A percentile compares a stretch with the other conserved stretches of the same genome.
Evolutionary conservation across 208 protist genomes (phyloP).

Genomic region (Porcisia hertigi): DNA sequence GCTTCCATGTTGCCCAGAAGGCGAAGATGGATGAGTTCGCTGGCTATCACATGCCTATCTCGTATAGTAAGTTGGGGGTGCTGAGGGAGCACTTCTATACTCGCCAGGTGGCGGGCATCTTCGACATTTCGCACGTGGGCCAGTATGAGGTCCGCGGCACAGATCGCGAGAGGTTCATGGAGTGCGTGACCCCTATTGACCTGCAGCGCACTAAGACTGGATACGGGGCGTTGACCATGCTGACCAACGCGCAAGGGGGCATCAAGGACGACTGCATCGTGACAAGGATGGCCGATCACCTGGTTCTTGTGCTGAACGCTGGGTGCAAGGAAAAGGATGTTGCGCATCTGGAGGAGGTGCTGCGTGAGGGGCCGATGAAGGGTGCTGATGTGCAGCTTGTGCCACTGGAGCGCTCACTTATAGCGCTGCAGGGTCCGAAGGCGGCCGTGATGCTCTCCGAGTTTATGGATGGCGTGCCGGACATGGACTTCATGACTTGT

Average conservation of each 20-base stretch:
- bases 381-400: conserved; percentile 84
- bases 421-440: conserved; percentile 95
- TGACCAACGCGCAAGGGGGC: conserved; percentile 94
- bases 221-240: conserved; percentile 79
- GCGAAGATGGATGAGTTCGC: conserved; percentile 96
- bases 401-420: conserved; percentile 70
- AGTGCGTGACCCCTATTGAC: conserved; percentile 90
- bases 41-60: conserved; percentile 97
- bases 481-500: conserved; percentile 88
- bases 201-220: conserved; percentile 46
- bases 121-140: conserved; percentile 98
- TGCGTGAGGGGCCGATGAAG: conserved; percentile 42
- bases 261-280: conserved; percentile 97
- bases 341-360: conserved; percentile 62
- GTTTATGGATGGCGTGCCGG: conserved; percentile 28
- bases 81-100: conserved; percentile 92
- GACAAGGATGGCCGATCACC: conserved; percentile 83
- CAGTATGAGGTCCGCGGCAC: conserved; percentile 90
- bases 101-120: conserved; percentile 86
- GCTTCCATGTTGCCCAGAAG: conserved; percentile 79
- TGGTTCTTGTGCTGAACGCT: conserved; percentile 97
- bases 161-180: conserved; percentile 93
- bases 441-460: conserved; percentile 62
- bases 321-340: conserved; percentile 96
- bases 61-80: conserved; percentile 86